Evolutionary conservation across 2,329 filamentous ascomycete species (phyloP), one percentile per base, ranked within the genome.

Genomic region (Aureobasidium subglaciale): DNA sequence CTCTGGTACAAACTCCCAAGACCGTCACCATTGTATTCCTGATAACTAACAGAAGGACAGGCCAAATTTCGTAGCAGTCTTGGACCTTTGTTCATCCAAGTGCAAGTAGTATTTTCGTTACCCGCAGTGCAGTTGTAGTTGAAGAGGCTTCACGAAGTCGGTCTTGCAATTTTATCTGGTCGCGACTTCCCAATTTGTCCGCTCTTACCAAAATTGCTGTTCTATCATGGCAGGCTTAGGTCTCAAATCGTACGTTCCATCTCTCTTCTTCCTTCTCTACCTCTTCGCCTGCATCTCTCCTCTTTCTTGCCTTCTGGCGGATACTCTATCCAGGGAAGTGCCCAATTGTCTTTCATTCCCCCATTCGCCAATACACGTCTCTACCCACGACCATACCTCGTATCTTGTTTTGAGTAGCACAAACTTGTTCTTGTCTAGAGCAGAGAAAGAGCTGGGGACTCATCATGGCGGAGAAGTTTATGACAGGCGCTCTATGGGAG

Each of bases 221-320:
- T 18, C n/a, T n/a, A 45, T 7, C n/a, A 55, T 55, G 50, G 50
- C 50, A 27, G 50, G 50, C 29, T 34, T 55, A 13, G 40, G 38
- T 37, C 50, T 55, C 38, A 55, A 43, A 43, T 35, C 50, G 50
- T 55, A 22, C n/a, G 50, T 55, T 54, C 34, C 16, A 24, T 52
- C 30, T 34, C 27, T 29, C 30, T 30, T 45, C 20, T 45, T 15
- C 37, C 5, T 20, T 11, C 15, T 45, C 2, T 7, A 7, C 30
- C 10, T 18, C 22, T n/a, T n/a, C 6, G 9, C 2, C 10, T 20
- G 27, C 6, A 8, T 22, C 11, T 30, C 25, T 25, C 15, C 2
- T 20, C 13, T 25, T 6, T 20, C 5, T 16, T 11, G n/a, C n/a
- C n/a, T n/a, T n/a, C n/a, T n/a, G n/a, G n/a, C n/a, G n/a, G n/a